phyloP scores from a whole-genome alignment of 2,329 filamentous ascomycete species.

The Talaromyces marneffei region DNA sequence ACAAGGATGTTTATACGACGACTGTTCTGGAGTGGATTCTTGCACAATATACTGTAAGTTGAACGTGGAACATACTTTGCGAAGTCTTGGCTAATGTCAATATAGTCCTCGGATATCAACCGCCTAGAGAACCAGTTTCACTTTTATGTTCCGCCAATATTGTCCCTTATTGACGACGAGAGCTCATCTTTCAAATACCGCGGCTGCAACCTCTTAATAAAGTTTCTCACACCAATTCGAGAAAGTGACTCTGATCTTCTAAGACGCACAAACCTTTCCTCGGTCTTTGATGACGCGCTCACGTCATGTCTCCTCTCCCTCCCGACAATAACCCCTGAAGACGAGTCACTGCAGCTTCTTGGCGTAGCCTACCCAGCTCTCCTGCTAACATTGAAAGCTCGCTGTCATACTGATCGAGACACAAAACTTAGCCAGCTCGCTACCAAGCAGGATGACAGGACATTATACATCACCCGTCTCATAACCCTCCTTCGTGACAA shows the following conservation, averaged over 20 bases:
- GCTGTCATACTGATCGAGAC: conserved; percentile 28
- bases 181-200: conserved; percentile 31
- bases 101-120: conserved; percentile 21
- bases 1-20: conserved; percentile 29
- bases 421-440: not conserved
- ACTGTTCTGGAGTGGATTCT: conserved; percentile 34
- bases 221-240: conserved; percentile 32
- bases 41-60: conserved; percentile 31
- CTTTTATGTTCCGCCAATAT: conserved; percentile 39
- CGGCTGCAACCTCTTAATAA: conserved; percentile 34
- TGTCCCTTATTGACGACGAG: conserved; percentile 41
- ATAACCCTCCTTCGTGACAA: conserved; percentile 29
- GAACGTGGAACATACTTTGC: not conserved
- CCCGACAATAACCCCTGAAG: conserved; percentile 68
- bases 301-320: conserved; percentile 66
- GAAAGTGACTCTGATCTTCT: conserved; percentile 36
- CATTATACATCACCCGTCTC: conserved; percentile 22
- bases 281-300: conserved; percentile 43
- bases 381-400: conserved; percentile 49
- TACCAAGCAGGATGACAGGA: conserved; percentile 19
- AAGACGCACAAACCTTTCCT: conserved; percentile 38
- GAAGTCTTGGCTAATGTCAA: conserved; percentile 16
- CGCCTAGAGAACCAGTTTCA: conserved; percentile 40
- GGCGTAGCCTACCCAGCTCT: conserved; percentile 61
- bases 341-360: conserved; percentile 62